Evolutionary conservation across 2,329 filamentous ascomycete genomes (phyloP).

Genomic region (Neofusicoccum laricinum): DNA sequence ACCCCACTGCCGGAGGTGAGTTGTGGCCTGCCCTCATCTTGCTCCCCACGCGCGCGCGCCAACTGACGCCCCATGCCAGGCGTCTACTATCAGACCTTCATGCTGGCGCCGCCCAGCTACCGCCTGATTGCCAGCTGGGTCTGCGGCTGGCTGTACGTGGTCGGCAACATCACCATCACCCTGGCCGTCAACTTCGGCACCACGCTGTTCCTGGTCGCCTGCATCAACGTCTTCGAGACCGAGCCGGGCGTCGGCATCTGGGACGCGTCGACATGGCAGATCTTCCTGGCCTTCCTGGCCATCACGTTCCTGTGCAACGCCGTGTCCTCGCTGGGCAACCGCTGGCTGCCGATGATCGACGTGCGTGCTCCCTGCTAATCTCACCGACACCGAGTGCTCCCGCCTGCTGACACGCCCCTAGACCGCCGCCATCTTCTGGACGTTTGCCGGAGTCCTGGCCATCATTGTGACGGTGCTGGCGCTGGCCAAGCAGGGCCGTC

Average conservation of each 20-base stretch:
- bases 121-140: conserved; percentile 67
- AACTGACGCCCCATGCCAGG: background rate
- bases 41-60: background rate
- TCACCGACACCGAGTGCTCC: too few species aligned
- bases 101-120: conserved; percentile 62
- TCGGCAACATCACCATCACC: conserved; percentile 79
- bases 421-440: conserved; percentile 73
- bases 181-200: conserved; percentile 77
- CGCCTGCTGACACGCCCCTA: conserved; percentile 28
- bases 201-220: conserved; percentile 53
- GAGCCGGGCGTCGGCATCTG: conserved; percentile 47
- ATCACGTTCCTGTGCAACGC: conserved; percentile 51
- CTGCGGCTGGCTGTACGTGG: conserved; percentile 72
- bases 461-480: conserved; percentile 62
- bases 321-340: conserved; percentile 52
- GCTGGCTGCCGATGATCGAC: conserved; percentile 59
- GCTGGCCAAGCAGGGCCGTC: conserved; percentile 67
- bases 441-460: conserved; percentile 66
- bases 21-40: background rate
- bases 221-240: conserved; percentile 54
- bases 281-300: conserved; percentile 49
- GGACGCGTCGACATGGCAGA: conserved; percentile 42
- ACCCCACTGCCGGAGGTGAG: conserved; percentile 68
- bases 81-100: conserved; percentile 77
- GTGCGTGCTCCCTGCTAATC: conserved; percentile 52